Evolutionary conservation across 352 stramenopile species (phyloP), one percentile per base, ranked within the genome.

Genomic region (Salisapilia sapeloensis): DNA sequence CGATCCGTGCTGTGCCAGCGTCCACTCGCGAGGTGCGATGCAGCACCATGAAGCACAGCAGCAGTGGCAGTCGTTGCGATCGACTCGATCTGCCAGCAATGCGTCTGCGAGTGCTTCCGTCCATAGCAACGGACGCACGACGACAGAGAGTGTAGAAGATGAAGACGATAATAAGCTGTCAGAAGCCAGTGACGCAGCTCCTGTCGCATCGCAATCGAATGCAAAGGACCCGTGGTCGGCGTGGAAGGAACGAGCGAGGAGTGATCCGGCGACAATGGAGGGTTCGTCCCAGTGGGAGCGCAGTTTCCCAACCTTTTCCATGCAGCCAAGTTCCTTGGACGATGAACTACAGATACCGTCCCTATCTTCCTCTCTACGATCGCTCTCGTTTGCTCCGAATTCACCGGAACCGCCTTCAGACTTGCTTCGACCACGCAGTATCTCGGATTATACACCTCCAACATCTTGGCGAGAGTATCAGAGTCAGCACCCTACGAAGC

Each of bases 381-480:
- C 61, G 24, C 31, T 83, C 11, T 49, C 56, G 6, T 57, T 78
- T 16, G 27, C 21, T 15, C 42, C 13, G 7, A 37, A 46, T 8
- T 27, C 41, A 4, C 9, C 23, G n/a, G 26, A 33, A 11, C 19
- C 28, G n/a, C 24, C 10, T 12, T 25, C 31, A 1, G 33, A 30
- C 2, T 39, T 53, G 30, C 49, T 48, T 14, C 48, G 64, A 4
- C 60, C 60, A 10, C 60, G 65, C 6, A 84, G 69, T 29, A 80
- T 62, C 30, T 84, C 69, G 8, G 65, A 84, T 37, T 84, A 81
- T 36, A 56, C 60, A 38, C 53, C 50, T 6, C 38, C 78, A 6
- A 44, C 45, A 0, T 47, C 53, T n/a, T n/a, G n/a, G n/a, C n/a
- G n/a, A n/a, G n/a, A n/a, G n/a, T n/a, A n/a, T n/a, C n/a, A n/a